A percentile compares a stretch with the other conserved stretches of the same genome.
phyloP scores from a whole-genome alignment of 192 early-diverging fungal species.

The Paraglomus occultum region DNA sequence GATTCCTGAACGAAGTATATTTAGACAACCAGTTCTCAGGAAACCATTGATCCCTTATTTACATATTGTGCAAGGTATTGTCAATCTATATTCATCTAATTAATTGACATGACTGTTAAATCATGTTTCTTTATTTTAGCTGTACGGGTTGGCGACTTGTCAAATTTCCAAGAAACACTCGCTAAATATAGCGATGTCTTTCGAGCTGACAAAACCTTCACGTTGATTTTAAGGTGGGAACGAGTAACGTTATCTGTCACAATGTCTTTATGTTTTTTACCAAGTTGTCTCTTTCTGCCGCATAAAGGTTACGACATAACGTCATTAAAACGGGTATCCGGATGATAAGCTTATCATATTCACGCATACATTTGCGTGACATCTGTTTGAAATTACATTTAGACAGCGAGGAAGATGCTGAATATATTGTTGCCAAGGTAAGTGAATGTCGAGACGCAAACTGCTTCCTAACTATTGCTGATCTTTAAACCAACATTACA shows the following conservation, averaged over 20 bases:
- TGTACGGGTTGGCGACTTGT: slow-evolving; percentile 92
- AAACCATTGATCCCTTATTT: slow-evolving; percentile 91
- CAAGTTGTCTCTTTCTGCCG: neutral
- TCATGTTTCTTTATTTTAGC: slow-evolving; percentile 48
- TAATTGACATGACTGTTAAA: neutral
- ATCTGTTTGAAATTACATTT: slow-evolving; percentile 96
- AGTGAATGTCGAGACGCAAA: neutral
- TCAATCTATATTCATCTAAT: neutral
- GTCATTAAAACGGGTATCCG: slow-evolving; percentile 99
- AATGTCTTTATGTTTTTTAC: too few species aligned
- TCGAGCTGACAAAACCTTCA: slow-evolving; percentile 83
- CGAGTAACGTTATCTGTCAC: too few species aligned
- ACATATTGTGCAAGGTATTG: slow-evolving; percentile 81
- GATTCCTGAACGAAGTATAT: slow-evolving; percentile 93
- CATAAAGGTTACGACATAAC: slow-evolving; percentile 98
- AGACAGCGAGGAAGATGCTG: slow-evolving; percentile 98
- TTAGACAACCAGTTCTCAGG: slow-evolving; percentile 81
- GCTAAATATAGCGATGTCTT: slow-evolving; percentile 73
- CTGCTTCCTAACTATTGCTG: too few species aligned
- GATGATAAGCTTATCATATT: slow-evolving; percentile 94
- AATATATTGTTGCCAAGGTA: slow-evolving; percentile 96
- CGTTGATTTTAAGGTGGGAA: slow-evolving; percentile 66
- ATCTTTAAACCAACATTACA: neutral
- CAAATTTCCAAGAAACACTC: slow-evolving; percentile 88
- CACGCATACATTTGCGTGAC: slow-evolving; percentile 93